Evolutionary conservation across 2,329 filamentous ascomycete species (phyloP), one percentile per base, ranked within the genome.

Genomic region (Monosporascus sp.): DNA sequence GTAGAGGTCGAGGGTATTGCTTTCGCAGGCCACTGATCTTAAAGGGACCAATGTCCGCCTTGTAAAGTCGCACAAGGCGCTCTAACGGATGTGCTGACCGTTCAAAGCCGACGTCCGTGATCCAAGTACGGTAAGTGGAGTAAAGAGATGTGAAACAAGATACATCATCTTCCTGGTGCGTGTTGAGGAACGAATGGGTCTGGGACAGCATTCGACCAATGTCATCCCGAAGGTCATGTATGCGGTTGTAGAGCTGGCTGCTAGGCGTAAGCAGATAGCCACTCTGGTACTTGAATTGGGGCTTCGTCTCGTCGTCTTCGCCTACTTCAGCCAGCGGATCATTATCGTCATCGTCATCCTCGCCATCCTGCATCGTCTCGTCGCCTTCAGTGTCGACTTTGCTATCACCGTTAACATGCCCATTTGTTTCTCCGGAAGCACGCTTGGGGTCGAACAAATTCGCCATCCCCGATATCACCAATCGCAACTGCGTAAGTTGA

Each of bases 21-120:
- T 99, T 99, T 50, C 93, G 83, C 22, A 96, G 76, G 5, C 94
- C 94, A 60, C 88, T 96, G 66, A 97, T 89, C 72, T 96, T 97
- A 77, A 97, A 99, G 0, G 93, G 89, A 24, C 90, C 85, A 55
- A 92, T 88, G 64, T 99, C 94, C 6, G 90, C 87, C 62, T 87
- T 86, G 67, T 97, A 88, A 1, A 99, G 80, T 50, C 91, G 83
- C 5, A 88, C 83, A 15, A 97, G 86, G 20, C 94, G 82, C 68
- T 99, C 94, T 9, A 97, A 77, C 2, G 95, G 89, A 68, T 97
- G 94, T 0, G 94, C 93, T 18, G 93, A 97, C 55, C 93, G 82
- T 72, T 99, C 94, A 55, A 97, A 95, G 18, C 95, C 94, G 41
- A 99, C 92, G 65, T 99, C 94, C 1, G 96, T 91, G 64, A 99